These are phyloP conservation scores for Apophysomyces trapeziformis DNA, from an alignment of 371 early-diverging fungal genomes.

Conservation along the genomic window DNA sequence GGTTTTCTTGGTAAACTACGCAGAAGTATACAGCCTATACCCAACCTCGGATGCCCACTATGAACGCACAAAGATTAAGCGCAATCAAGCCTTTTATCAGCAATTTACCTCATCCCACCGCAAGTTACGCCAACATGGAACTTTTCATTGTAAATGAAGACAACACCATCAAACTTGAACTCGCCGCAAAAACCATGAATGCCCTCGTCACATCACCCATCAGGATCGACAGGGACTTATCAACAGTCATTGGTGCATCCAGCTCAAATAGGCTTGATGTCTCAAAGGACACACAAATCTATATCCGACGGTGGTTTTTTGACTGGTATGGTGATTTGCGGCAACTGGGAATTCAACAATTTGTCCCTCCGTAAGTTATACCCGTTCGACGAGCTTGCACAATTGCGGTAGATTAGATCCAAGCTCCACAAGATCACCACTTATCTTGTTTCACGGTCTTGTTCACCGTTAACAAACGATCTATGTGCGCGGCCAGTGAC, in stretches of 20 bases:
- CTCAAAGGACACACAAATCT: constrained; percentile 14
- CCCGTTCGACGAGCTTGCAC: no score
- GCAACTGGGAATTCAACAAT: no score
- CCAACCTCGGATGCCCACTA: constrained; percentile 18
- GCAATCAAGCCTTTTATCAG: constrained; percentile 14
- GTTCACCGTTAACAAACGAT: no score
- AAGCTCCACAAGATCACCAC: no score
- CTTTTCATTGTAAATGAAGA: constrained; percentile 20
- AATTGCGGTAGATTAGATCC: no score
- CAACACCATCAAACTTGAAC: constrained; percentile 23
- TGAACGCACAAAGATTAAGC: constrained; percentile 18
- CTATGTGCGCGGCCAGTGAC: no score
- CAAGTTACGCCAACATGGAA: constrained; percentile 19
- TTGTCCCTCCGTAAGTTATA: no score
- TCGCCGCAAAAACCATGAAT: constrained; percentile 32
- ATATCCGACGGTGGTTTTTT: constrained; percentile 17
- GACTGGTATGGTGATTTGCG: no score
- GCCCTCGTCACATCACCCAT: constrained; percentile 27
- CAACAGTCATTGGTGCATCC: constrained; percentile 23
- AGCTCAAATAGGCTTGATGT: constrained; percentile 27
- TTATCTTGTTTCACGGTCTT: no score
- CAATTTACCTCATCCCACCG: constrained; percentile 15
- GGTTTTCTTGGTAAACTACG: constrained; percentile 17
- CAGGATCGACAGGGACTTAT: constrained; percentile 19
- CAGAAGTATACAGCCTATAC: constrained; percentile 22